Evolutionary conservation across 495 filamentous ascomycete species (phyloP), one percentile per base, ranked within the genome.

Genomic region (Podospora bellae-mahoneyi): DNA sequence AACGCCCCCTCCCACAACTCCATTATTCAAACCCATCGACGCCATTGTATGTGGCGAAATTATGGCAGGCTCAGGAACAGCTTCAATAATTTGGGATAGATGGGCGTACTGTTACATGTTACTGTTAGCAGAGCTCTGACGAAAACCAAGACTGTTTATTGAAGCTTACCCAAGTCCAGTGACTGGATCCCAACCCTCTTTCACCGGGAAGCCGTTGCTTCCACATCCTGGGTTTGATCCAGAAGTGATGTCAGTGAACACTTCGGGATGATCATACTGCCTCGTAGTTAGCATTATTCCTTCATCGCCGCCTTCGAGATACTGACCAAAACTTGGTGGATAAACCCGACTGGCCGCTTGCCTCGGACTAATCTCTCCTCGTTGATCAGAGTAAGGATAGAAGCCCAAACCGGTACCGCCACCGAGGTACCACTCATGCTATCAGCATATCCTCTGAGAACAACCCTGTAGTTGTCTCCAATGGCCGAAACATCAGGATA

Each of bases 401-500:
- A 76, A 3, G 83, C 88, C 58, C 83, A 85, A 0, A 87, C 74
- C 1, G 88, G 88, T 20, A 86, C 75, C 20, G 86, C 83, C n/a
- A 87, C 83, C 34, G 82, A 86, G 16, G 88, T 88, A 13, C 88
- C 87, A 18, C 83, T 84, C 55, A 84, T 74, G 5, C 79, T 74
- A 2, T 69, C 65, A 55, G 82, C 78, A 3, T 75, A 16, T 2
- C 82, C 84, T 19, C 72, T 68, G n/a, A 80, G 76, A 34, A 78
- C 82, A 26, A 87, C 77, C 20, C 84, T 73, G 61, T 87, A 81
- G 58, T 85, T 83, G 56, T 87, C 86, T n/a, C 84, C 87, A n/a
- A 88, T 81, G 27, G 88, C 88, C 2, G 85, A 75, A 28, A 92
- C 83, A 64, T 92, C 90, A 0, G 90, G 89, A 64, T 85, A 90